Evolutionary conservation across 768 basidiomycete genomes (phyloP).

Genomic region (Psilocybe cubensis): DNA sequence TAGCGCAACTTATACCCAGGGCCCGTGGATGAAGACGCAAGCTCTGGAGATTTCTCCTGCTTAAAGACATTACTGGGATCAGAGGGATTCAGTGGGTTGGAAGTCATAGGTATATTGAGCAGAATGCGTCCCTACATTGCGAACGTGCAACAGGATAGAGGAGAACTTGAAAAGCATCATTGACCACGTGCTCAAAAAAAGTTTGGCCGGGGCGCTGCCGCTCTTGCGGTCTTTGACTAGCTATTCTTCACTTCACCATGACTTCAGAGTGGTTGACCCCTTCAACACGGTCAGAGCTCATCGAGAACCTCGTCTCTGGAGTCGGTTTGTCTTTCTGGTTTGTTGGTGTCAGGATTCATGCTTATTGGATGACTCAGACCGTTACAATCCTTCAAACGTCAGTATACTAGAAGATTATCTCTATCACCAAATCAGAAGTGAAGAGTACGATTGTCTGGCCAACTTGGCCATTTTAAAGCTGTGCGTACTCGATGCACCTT

Average conservation of each 20-base stretch:
- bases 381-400: constrained; percentile 96
- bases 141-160: constrained; percentile 7
- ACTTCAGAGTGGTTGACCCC: constrained; percentile 73
- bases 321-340: constrained; percentile 61
- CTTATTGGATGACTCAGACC: constrained; percentile 56
- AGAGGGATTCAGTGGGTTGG: background rate
- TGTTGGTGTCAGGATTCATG: constrained; percentile 5
- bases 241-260: constrained; percentile 36
- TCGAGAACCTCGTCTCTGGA: constrained; percentile 89
- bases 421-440: constrained; percentile 88
- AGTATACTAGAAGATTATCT: constrained; percentile 95
- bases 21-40: constrained; percentile 11
- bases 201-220: constrained; percentile 17
- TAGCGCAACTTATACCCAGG: constrained; percentile 64
- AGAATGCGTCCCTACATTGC: background rate
- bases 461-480: constrained; percentile 95
- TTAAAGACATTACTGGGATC: background rate
- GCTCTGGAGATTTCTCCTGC: constrained; percentile 3
- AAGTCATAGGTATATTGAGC: background rate
- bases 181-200: constrained; percentile 35
- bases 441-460: constrained; percentile 93
- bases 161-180: background rate
- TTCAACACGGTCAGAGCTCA: constrained; percentile 79
- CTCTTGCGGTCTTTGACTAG: background rate
- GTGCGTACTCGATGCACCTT: constrained; percentile 42